Percentiles rank a stretch among this genome's conserved stretches.
phyloP scores from a whole-genome alignment of 176 grass and related monocot species.

The Musa troglodytarum region DNA sequence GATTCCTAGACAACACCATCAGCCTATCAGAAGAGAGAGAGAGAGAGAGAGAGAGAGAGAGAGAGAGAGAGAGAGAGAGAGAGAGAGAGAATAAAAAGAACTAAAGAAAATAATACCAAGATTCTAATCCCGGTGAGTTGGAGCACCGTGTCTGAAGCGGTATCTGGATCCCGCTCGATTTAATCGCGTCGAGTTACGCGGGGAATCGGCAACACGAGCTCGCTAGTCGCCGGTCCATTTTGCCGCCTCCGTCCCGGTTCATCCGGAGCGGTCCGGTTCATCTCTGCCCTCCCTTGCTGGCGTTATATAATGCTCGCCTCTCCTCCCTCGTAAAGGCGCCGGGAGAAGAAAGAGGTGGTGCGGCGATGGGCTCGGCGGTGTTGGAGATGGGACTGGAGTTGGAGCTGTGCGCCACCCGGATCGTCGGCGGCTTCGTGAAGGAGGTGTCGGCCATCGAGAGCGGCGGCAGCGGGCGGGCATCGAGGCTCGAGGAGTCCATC shows the following conservation, averaged over 20 bases:
- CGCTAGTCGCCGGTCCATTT: neutral
- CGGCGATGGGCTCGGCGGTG: neutral
- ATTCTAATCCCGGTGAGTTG: neutral
- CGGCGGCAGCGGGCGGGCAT: slow-evolving; percentile 17
- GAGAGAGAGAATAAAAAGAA: neutral
- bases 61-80: no score
- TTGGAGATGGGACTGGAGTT: slow-evolving; percentile 29
- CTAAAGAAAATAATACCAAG: neutral
- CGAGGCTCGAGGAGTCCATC: slow-evolving; percentile 59
- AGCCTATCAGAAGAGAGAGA: neutral
- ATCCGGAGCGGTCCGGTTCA: neutral
- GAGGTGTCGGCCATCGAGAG: slow-evolving; percentile 3
- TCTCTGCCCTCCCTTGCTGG: neutral
- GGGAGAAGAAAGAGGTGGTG: neutral
- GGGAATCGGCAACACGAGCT: neutral
- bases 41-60: no score
- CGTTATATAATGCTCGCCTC: neutral
- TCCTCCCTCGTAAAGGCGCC: neutral
- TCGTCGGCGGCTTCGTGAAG: slow-evolving; percentile 36
- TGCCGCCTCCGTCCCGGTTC: neutral
- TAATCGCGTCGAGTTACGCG: neutral
- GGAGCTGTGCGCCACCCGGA: slow-evolving; percentile 34
- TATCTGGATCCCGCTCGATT: neutral
- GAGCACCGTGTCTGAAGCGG: no score
- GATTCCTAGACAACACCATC: neutral